Conservation (phyloP, 495 filamentous ascomycete genomes). For the Daldinia bambusicola region DNA sequence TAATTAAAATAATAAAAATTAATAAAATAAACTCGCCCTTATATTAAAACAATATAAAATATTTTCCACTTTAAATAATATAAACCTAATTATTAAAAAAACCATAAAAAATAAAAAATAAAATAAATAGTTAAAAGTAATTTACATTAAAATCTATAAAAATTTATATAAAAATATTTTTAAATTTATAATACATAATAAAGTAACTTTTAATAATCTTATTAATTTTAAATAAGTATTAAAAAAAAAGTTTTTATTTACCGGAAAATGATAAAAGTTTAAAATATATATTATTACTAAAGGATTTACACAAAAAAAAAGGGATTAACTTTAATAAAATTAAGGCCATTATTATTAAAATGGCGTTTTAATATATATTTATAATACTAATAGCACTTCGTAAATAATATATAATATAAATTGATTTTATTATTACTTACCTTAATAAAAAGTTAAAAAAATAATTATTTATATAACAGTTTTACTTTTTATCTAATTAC, state of each 20-base stretch:
- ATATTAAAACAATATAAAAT: background rate
- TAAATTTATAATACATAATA: no score
- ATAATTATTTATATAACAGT: slow-evolving; percentile 4
- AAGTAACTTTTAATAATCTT: no score
- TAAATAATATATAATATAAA: background rate
- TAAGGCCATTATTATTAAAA: background rate
- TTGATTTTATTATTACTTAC: background rate
- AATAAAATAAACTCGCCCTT: no score
- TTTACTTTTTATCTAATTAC: background rate
- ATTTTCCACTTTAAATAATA: no score
- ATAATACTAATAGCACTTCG: background rate
- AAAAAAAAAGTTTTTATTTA: no score
- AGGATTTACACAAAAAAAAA: background rate
- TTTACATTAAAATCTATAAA: background rate
- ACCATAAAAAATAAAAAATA: background rate
- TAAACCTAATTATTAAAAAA: background rate
- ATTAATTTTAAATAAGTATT: no score
- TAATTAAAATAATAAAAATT: no score
- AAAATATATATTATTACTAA: background rate
- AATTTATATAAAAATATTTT: no score
- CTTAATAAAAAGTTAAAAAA: background rate
- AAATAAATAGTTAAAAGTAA: background rate
- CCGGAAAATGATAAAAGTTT: no score
- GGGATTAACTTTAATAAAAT: background rate
- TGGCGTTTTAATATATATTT: background rate